Evolutionary conservation across 495 filamentous ascomycete genomes (phyloP), one percentile per base, ranked within the genome.

Genomic region (Collariella sp.): DNA sequence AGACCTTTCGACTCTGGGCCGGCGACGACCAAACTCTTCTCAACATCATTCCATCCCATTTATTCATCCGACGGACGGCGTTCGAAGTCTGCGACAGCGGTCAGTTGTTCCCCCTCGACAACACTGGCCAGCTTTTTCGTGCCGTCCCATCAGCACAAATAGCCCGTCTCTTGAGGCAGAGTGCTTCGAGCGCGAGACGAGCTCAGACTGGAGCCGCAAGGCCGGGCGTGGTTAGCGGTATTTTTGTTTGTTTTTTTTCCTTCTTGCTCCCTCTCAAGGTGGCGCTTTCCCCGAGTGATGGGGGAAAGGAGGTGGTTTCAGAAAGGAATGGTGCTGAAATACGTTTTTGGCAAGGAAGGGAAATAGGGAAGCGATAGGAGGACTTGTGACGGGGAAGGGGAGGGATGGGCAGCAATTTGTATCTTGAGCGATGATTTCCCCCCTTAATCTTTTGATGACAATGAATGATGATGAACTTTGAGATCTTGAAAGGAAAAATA

Each of bases 1-100:
- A 71, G 69, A 67, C 68, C 64, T 62, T 66, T 69, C 62, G 62
- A 62, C 57, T 59, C 61, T 67, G 62, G 68, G 72, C 67, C 72
- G 72, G 68, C 68, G 61, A 75, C 71, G 72, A 71, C 70, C 70
- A 72, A n/a, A 54, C 33, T 53, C 41, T 46, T 46, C 20, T 39
- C 51, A 46, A 43, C 24, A 52, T n/a, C 38, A 11, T 26, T 18
- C 24, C 31, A 22, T 23, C 22, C 22, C 41, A 19, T 22, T 62
- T 62, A 67, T 67, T 67, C 62, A 63, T 65, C 55, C 36, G 50
- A 24, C 38, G 31, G 50, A 24, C 38, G 31, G 46, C 51, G 26
- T 53, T 54, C 46, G 50, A 50, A 51, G 41, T 19, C 58, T 59
- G 58, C 40, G 43, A 43, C 46, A 31, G 38, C 46, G 46, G 55